Evolutionary conservation across 2,329 filamentous ascomycete genomes (phyloP).

Genomic region (Talaromyces sp.): DNA sequence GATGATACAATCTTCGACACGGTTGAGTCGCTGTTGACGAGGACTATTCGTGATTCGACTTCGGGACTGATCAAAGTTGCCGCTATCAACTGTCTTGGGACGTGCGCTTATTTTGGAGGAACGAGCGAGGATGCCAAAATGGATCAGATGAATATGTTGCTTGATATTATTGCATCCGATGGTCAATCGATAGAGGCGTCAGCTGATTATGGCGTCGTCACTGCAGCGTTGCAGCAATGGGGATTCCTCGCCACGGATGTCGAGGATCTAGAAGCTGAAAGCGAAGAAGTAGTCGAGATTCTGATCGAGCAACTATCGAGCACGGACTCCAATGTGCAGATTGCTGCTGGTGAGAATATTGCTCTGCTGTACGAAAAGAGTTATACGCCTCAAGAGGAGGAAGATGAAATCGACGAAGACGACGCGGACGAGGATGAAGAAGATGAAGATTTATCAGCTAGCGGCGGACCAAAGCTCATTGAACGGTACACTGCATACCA

Average conservation of each 20-base stretch:
- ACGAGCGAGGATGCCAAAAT: conserved; percentile 64
- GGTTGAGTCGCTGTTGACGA: conserved; percentile 57
- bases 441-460: conserved; percentile 29
- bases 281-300: conserved; percentile 69
- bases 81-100: conserved; percentile 68
- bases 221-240: conserved; percentile 73
- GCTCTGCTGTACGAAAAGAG: conserved; percentile 77
- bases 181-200: conserved; percentile 67
- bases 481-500: conserved; percentile 67
- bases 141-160: conserved; percentile 68
- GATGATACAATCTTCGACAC: conserved; percentile 64
- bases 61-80: conserved; percentile 62
- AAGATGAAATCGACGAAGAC: conserved; percentile 52
- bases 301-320: conserved; percentile 84
- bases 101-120: conserved; percentile 72
- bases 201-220: conserved; percentile 67
- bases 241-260: conserved; percentile 73
- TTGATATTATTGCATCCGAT: conserved; percentile 76
- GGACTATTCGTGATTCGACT: conserved; percentile 63
- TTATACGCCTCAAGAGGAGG: conserved; percentile 56
- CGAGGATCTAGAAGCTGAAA: conserved; percentile 68
- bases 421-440: conserved; percentile 26
- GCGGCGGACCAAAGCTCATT: conserved; percentile 45
- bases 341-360: conserved; percentile 74
- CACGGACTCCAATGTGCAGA: conserved; percentile 66